Evolutionary conservation across 2,329 filamentous ascomycete genomes (phyloP).

Genomic region (Curvularia eragrostidis): DNA sequence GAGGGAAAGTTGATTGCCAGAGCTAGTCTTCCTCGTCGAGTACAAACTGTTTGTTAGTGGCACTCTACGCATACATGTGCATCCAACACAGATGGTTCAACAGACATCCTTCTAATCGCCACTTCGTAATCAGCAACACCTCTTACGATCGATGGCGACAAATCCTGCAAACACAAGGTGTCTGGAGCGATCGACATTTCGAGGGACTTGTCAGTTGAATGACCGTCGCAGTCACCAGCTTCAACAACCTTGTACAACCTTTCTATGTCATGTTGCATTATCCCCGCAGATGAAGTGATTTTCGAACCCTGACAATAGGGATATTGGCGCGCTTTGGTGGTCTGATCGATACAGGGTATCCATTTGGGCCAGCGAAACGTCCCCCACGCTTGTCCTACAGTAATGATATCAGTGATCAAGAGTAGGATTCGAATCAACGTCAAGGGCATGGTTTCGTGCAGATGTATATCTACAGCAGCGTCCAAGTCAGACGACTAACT

Average conservation of each 20-base stretch:
- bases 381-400: not conserved
- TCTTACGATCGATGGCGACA: not conserved
- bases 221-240: not conserved
- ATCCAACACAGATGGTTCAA: not conserved
- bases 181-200: conserved; percentile 8
- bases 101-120: not conserved
- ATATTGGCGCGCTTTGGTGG: not conserved
- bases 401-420: not conserved
- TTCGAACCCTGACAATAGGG: not conserved
- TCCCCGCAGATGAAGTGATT: not conserved
- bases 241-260: not conserved
- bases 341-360: not conserved
- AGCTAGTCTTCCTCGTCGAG: not conserved
- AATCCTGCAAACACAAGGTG: not conserved
- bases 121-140: not conserved
- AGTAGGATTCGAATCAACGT: not conserved
- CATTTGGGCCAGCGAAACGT: not conserved
- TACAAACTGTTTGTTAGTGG: not conserved
- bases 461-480: not conserved
- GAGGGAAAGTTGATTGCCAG: not conserved
- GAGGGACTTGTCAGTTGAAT: conserved; percentile 7
- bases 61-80: not conserved
- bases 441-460: not conserved
- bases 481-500: conserved; percentile 6
- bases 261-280: not conserved